Conservation (phyloP, 192 early-diverging fungal species). For the Pilaira anomala region DNA sequence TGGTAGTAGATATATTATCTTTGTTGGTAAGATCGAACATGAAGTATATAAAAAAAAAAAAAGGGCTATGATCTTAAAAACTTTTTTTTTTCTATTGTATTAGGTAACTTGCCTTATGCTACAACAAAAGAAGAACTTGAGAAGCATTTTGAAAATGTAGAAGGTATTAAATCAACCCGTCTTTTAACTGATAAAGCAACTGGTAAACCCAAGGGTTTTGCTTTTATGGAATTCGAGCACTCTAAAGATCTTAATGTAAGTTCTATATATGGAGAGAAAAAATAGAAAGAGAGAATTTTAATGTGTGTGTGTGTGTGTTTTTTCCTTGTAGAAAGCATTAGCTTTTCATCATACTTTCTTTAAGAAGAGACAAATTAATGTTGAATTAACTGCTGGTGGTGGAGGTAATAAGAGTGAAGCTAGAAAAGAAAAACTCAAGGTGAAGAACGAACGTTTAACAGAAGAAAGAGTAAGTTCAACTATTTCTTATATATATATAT, state of each 20-base stretch:
- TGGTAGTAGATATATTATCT: constrained; percentile 49
- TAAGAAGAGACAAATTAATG: constrained; percentile 65
- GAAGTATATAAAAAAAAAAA: neutral
- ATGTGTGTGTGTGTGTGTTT: neutral
- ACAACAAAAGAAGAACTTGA: constrained; percentile 60
- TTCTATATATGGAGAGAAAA: neutral
- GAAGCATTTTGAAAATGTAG: constrained; percentile 57
- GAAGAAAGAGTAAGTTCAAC: constrained; percentile 55
- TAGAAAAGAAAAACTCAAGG: constrained; percentile 46
- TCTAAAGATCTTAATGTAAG: constrained; percentile 50
- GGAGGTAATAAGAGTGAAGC: constrained; percentile 60
- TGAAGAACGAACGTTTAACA: constrained; percentile 48
- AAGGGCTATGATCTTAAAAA: neutral
- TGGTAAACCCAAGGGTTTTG: constrained; percentile 69
- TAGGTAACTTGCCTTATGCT: constrained; percentile 63
- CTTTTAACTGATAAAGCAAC: constrained; percentile 67
- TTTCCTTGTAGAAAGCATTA: constrained; percentile 48
- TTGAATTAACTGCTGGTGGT: constrained; percentile 72
- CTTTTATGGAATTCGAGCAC: constrained; percentile 65
- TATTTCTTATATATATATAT: too few species aligned
- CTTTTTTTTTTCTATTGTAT: neutral
- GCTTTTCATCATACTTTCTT: constrained; percentile 61
- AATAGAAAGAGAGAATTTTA: neutral
- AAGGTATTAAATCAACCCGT: constrained; percentile 55
- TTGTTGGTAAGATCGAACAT: too few species aligned